Conservation (phyloP, 495 filamentous ascomycete genomes). For the Gamarada debralockiae region DNA sequence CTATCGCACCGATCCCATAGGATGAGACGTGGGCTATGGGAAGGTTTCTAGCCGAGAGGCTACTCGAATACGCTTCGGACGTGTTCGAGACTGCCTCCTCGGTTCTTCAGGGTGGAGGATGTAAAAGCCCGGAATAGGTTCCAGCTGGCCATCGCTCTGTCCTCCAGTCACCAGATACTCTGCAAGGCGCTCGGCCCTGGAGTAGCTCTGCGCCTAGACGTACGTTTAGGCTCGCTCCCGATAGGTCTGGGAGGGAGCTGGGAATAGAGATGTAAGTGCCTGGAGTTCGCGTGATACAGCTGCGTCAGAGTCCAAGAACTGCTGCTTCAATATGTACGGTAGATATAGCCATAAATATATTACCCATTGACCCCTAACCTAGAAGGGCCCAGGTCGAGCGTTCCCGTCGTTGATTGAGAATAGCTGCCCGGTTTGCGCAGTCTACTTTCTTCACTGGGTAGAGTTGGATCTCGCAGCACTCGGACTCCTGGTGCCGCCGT, state of each 20-base stretch:
- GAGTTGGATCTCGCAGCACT: too few species aligned
- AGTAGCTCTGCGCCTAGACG: neutral
- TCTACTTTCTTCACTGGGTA: too few species aligned
- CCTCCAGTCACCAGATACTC: neutral
- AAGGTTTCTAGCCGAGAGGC: too few species aligned
- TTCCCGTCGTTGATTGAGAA: too few species aligned
- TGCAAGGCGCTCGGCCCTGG: neutral
- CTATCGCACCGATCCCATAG: too few species aligned
- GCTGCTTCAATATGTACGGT: constrained; percentile 3
- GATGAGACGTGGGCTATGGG: too few species aligned
- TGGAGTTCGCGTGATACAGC: neutral
- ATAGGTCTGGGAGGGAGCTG: neutral
- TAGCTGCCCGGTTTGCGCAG: too few species aligned
- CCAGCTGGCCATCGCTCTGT: neutral
- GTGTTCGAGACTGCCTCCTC: too few species aligned
- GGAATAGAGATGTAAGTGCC: neutral
- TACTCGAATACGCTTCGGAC: too few species aligned
- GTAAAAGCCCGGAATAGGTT: neutral
- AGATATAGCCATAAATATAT: constrained; percentile 4
- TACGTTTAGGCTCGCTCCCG: neutral
- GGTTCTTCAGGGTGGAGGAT: too few species aligned
- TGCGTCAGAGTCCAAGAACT: neutral
- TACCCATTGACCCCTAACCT: neutral
- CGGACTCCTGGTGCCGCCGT: neutral
- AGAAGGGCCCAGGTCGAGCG: too few species aligned